phyloP scores from a whole-genome alignment of 2,329 filamentous ascomycete genomes.

The Fusarium metavorans region DNA sequence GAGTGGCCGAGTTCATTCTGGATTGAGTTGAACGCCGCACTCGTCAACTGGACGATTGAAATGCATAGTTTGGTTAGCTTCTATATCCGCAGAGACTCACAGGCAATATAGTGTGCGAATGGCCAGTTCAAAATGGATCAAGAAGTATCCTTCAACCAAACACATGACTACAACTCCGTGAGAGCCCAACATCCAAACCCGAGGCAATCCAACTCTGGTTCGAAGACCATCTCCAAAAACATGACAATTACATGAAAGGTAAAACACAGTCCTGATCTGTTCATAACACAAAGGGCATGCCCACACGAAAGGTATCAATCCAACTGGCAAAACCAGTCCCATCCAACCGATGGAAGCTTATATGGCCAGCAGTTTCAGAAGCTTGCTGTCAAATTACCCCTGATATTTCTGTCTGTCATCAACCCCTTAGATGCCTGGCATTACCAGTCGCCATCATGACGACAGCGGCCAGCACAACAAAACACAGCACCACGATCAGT shows the following conservation, averaged over 20 bases:
- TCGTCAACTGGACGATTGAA: background rate
- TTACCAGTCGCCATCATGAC: conserved; percentile 29
- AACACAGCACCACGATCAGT: conserved; percentile 25
- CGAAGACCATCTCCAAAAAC: background rate
- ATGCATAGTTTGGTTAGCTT: background rate
- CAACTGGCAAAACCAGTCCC: background rate
- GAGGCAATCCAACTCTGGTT: background rate
- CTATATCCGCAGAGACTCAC: background rate
- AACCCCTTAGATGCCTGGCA: conserved; percentile 21
- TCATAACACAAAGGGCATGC: background rate
- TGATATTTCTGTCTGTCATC: background rate
- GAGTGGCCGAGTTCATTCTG: background rate
- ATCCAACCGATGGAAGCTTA: background rate
- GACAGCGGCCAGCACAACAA: conserved; percentile 22
- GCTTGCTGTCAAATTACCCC: background rate
- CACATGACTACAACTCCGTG: background rate
- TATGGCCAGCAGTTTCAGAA: background rate
- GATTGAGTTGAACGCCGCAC: background rate
- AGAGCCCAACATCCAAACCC: background rate
- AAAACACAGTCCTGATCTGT: background rate
- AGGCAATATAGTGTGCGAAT: fast-evolving
- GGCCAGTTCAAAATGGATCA: background rate
- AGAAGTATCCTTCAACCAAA: background rate
- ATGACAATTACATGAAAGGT: background rate
- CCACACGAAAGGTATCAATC: background rate